Percentiles rank a stretch among this genome's conserved stretches.
These are phyloP conservation scores for Nemania serpens DNA, from an alignment of 2,329 filamentous ascomycete species.

Conservation along the genomic window DNA sequence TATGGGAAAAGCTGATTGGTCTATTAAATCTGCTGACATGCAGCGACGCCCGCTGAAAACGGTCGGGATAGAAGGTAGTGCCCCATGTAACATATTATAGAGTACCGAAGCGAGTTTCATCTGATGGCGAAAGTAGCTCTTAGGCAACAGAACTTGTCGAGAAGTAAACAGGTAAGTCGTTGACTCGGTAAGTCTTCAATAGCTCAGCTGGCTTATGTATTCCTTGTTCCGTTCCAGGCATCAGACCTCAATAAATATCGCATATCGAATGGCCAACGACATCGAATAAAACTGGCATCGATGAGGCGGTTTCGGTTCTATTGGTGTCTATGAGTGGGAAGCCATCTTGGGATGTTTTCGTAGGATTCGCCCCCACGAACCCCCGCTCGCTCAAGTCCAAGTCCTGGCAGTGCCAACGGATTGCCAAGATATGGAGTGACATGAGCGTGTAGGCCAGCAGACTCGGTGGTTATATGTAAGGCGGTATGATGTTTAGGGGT, in stretches of 20 bases:
- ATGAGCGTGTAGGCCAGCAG: slow-evolving; percentile 8
- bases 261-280: slow-evolving; percentile 18
- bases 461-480: slow-evolving; percentile 11
- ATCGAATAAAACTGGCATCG: slow-evolving; percentile 18
- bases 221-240: slow-evolving; percentile 15
- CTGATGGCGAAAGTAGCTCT: slow-evolving; percentile 14
- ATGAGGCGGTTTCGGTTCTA: slow-evolving; percentile 17
- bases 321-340: slow-evolving; percentile 15
- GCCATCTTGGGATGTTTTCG: slow-evolving; percentile 18
- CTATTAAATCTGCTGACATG: slow-evolving; percentile 23
- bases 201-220: background rate
- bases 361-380: slow-evolving; percentile 39
- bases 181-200: slow-evolving; percentile 3
- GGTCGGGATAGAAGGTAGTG: slow-evolving; percentile 10
- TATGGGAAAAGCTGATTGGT: slow-evolving; percentile 23
- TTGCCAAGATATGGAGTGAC: slow-evolving; percentile 27
- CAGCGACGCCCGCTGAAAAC: slow-evolving; percentile 23
- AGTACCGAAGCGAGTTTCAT: slow-evolving; percentile 13
- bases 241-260: slow-evolving; percentile 16
- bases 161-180: slow-evolving; percentile 15
- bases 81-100: slow-evolving; percentile 21
- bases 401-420: slow-evolving; percentile 26
- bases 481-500: slow-evolving; percentile 10
- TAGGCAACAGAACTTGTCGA: slow-evolving; percentile 19
- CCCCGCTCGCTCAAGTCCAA: slow-evolving; percentile 33